Base-by-base conservation (phyloP, 495 filamentous ascomycete species). In the Xylaria grammica region DNA sequence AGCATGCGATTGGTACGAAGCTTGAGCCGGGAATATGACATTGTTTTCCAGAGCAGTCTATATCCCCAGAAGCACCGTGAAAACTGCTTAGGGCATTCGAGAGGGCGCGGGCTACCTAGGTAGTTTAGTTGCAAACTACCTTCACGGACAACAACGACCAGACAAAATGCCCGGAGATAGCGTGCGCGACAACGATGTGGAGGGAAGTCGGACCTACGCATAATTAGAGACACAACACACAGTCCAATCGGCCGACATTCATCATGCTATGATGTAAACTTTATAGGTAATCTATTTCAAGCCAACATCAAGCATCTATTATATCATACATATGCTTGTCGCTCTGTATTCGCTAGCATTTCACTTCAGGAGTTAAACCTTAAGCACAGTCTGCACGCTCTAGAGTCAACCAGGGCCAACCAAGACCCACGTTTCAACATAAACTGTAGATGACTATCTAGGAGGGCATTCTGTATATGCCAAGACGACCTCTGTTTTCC, bases 301-400 rank as follows among this genome's bases (percentile, higher is more conserved):
- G 11, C 32, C 44, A 46, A 46, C 20, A 46, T 46, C 44, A 46
- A 36, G n/a, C n/a, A n/a, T n/a, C n/a, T n/a, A n/a, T n/a, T n/a
- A n/a, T n/a, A n/a, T n/a, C n/a, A n/a, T n/a, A n/a, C n/a, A n/a
- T n/a, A n/a, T n/a, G n/a, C n/a, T n/a, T n/a, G n/a, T 11, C 32
- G 11, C 11, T 36, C 32, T 36, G 4, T 36, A 11, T 36, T 36
- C 32, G 32, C 32, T 11, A n/a, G n/a, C n/a, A n/a, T n/a, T n/a
- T n/a, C n/a, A n/a, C n/a, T n/a, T n/a, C n/a, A n/a, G n/a, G n/a
- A n/a, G n/a, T n/a, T 36, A 36, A 36, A 36, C 11, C 5, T 36
- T 4, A 36, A 11, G 32, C 32, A 36, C 32, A 36, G 32, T 11
- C 32, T 36, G 32, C 32, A 5, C 5, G 32, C 4, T 4, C 32